phyloP scores from a whole-genome alignment of 768 basidiomycete species.

The Boletus eberwhitei region DNA sequence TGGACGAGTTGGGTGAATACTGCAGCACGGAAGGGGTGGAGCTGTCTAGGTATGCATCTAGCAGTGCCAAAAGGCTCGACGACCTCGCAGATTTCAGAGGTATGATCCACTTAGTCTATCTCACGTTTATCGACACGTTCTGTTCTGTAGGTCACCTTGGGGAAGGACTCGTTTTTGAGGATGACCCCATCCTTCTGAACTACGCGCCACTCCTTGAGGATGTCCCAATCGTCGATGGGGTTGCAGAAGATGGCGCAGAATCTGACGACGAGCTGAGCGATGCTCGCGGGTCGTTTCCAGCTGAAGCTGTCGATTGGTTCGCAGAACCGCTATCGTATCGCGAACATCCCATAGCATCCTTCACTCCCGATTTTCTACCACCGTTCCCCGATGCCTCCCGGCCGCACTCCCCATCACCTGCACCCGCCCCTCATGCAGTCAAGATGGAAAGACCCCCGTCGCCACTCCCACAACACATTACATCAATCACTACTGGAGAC shows the following conservation, averaged over 20 bases:
- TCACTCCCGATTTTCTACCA: slow-evolving; percentile 33
- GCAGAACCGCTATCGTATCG: slow-evolving; percentile 28
- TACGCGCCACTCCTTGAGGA: slow-evolving; percentile 39
- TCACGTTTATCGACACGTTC: slow-evolving; percentile 11
- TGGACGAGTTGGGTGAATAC: slow-evolving; percentile 71
- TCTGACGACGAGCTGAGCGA: slow-evolving; percentile 30
- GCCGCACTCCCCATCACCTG: slow-evolving; percentile 34
- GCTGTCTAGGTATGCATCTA: slow-evolving; percentile 61
- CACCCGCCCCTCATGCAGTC: slow-evolving; percentile 32
- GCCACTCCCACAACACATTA: slow-evolving; percentile 43
- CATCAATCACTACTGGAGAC: slow-evolving; percentile 52
- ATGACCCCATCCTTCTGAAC: slow-evolving; percentile 53
- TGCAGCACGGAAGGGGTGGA: slow-evolving; percentile 65
- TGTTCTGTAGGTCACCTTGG: slow-evolving; percentile 53
- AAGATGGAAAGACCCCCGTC: slow-evolving; percentile 34
- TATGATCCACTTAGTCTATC: slow-evolving; percentile 35
- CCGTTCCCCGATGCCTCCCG: slow-evolving; percentile 31
- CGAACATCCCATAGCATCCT: slow-evolving; percentile 31
- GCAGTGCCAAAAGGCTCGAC: slow-evolving; percentile 62
- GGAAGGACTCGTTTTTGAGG: slow-evolving; percentile 54
- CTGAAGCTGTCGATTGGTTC: slow-evolving; percentile 21
- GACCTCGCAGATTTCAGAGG: slow-evolving; percentile 73
- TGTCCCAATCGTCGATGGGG: slow-evolving; percentile 4
- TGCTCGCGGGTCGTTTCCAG: not conserved
- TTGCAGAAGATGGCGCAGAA: slow-evolving; percentile 31